These are phyloP conservation scores for Anthracocystis panici-leucophaei DNA, from an alignment of 1,284 basidiomycete genomes.

Conservation along the genomic window DNA sequence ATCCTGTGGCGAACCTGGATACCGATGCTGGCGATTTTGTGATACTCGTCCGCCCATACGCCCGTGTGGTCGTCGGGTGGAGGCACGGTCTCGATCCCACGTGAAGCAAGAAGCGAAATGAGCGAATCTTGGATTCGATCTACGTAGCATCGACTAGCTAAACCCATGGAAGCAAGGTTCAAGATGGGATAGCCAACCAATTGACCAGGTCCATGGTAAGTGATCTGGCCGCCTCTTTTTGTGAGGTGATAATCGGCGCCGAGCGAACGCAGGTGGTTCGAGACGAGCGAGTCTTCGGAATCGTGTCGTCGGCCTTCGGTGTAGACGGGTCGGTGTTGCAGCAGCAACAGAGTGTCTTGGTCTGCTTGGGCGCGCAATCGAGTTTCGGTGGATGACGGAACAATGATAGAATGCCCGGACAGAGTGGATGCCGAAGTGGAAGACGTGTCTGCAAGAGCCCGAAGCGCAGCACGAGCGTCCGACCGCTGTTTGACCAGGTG, in stretches of 20 bases:
- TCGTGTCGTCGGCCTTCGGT: constrained; percentile 84
- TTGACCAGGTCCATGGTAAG: constrained; percentile 98
- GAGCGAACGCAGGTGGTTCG: constrained; percentile 77
- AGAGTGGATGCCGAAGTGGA: constrained; percentile 75
- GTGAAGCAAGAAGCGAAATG: constrained; percentile 73
- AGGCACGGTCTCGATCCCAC: constrained; percentile 71
- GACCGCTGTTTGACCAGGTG: constrained; percentile 57
- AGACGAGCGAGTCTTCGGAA: constrained; percentile 74
- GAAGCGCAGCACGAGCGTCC: constrained; percentile 73
- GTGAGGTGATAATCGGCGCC: constrained; percentile 90
- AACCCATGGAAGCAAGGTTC: constrained; percentile 77
- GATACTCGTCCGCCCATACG: constrained; percentile 68
- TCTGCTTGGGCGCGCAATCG: constrained; percentile 62
- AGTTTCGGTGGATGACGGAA: constrained; percentile 73
- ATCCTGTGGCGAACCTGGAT: constrained; percentile 94
- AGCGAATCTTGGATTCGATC: constrained; percentile 78
- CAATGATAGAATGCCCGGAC: constrained; percentile 72
- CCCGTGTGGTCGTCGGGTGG: constrained; percentile 63
- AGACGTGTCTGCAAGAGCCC: constrained; percentile 80
- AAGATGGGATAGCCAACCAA: constrained; percentile 94
- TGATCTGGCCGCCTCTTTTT: constrained; percentile 89
- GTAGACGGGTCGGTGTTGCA: constrained; percentile 90
- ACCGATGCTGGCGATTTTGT: constrained; percentile 92
- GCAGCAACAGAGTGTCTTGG: constrained; percentile 72
- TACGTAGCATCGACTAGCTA: constrained; percentile 78